Percentiles rank a stretch among this genome's conserved stretches.
Conservation (phyloP, 106 monocot genomes). For the Vanilla planifolia region DNA sequence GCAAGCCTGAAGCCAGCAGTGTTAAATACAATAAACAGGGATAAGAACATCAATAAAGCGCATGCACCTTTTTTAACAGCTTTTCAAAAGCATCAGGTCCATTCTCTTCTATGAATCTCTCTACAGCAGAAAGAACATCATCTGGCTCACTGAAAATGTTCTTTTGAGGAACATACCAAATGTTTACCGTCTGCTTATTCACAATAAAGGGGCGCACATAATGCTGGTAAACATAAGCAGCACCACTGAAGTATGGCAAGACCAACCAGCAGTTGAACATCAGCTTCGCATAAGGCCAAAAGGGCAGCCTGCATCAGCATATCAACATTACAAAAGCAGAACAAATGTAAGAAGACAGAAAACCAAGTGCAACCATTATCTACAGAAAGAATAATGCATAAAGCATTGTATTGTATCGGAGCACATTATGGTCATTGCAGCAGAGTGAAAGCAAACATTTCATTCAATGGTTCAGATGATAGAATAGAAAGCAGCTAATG, state of each 20-base stretch:
- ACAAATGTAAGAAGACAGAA: no score
- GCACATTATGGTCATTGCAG: no score
- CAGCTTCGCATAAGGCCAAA: constrained; percentile 70
- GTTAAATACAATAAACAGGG: no score
- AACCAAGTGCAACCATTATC: no score
- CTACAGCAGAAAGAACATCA: constrained; percentile 50
- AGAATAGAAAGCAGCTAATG: constrained; percentile 2
- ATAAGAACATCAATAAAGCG: not conserved
- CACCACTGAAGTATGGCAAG: constrained; percentile 80
- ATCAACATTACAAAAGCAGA: not conserved
- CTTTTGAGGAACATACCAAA: constrained; percentile 47
- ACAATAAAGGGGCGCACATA: constrained; percentile 44
- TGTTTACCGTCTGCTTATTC: constrained; percentile 42
- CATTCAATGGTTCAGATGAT: not conserved
- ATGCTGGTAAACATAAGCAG: constrained; percentile 72
- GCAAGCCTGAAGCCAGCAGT: no score
- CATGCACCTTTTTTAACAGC: constrained; percentile 47
- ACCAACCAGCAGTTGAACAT: constrained; percentile 68
- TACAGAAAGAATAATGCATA: no score
- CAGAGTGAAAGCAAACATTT: no score
- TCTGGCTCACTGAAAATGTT: constrained; percentile 39
- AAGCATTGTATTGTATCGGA: no score
- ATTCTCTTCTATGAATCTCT: constrained; percentile 66
- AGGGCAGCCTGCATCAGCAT: constrained; percentile 56
- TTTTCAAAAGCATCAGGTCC: constrained; percentile 68